Percentiles rank a stretch among this genome's conserved stretches.
Conservation (phyloP, 1,284 basidiomycete species). For the Rhodotorula sp. region DNA sequence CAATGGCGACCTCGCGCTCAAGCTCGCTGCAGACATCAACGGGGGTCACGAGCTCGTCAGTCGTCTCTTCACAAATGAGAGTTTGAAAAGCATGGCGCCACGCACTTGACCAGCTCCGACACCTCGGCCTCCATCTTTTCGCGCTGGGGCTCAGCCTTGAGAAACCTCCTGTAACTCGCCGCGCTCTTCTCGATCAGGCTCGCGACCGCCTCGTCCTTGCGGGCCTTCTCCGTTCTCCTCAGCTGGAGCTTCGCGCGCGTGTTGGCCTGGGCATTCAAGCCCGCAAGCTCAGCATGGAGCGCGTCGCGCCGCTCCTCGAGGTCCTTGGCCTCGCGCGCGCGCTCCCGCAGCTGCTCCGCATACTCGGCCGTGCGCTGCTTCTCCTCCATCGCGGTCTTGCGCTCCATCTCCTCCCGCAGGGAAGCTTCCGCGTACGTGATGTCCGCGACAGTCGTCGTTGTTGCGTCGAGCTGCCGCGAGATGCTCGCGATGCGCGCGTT, state of each 20-base stretch:
- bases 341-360: constrained; percentile 69
- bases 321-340: constrained; percentile 59
- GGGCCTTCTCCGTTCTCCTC: constrained; percentile 68
- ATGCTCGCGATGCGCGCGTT: constrained; percentile 50
- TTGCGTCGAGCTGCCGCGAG: constrained; percentile 48
- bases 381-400: constrained; percentile 61
- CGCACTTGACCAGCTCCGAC: constrained; percentile 34
- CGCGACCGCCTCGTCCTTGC: constrained; percentile 66
- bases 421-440: constrained; percentile 52
- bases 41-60: background rate
- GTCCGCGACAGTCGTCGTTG: constrained; percentile 60
- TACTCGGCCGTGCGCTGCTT: constrained; percentile 66
- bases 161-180: constrained; percentile 64
- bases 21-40: constrained; percentile 11
- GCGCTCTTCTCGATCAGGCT: constrained; percentile 67
- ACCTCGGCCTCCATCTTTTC: constrained; percentile 43
- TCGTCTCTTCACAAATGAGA: no score
- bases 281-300: constrained; percentile 70
- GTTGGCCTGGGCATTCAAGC: constrained; percentile 78
- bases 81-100: background rate
- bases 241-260: constrained; percentile 76
- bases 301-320: constrained; percentile 73
- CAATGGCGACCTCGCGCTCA: constrained; percentile 24
- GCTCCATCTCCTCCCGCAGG: constrained; percentile 62
- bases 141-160: constrained; percentile 26